These are phyloP conservation scores for Medakamo hakoo DNA, from an alignment of 139 green algal genomes.

Conservation along the genomic window DNA sequence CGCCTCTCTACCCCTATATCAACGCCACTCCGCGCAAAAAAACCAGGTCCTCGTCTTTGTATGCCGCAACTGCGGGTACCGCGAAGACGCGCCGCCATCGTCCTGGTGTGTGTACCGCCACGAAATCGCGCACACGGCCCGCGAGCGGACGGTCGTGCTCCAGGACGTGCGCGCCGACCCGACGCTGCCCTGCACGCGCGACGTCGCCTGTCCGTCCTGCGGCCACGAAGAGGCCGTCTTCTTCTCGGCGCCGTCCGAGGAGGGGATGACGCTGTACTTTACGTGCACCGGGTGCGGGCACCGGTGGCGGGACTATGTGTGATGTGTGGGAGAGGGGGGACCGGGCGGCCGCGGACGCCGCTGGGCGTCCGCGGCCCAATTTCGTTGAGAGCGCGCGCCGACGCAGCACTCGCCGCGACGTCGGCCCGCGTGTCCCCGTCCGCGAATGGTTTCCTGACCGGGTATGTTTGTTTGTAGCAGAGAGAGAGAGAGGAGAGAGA, in stretches of 20 bases:
- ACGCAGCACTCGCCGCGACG: too few species aligned
- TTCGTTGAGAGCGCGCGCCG: too few species aligned
- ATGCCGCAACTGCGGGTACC: constrained; percentile 69
- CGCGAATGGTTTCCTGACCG: too few species aligned
- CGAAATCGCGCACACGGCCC: constrained; percentile 55
- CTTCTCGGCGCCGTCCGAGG: constrained; percentile 56
- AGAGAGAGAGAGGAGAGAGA: too few species aligned
- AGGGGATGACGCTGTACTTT: constrained; percentile 81
- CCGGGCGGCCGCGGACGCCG: too few species aligned
- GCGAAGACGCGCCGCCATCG: constrained; percentile 33
- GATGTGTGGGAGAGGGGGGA: background rate
- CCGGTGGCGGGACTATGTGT: constrained; percentile 66
- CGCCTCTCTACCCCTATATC: too few species aligned
- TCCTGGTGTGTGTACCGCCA: constrained; percentile 59
- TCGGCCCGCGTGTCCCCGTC: too few species aligned
- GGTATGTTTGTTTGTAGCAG: too few species aligned
- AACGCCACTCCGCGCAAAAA: too few species aligned
- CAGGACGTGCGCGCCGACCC: constrained; percentile 74
- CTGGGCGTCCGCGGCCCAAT: too few species aligned
- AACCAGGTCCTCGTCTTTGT: constrained; percentile 48
- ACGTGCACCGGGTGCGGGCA: constrained; percentile 42
- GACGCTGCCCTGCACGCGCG: constrained; percentile 68
- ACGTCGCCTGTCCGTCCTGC: constrained; percentile 62
- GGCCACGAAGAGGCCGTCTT: constrained; percentile 75
- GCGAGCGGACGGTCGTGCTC: constrained; percentile 62